These are phyloP conservation scores for Daldinia grandis DNA, from an alignment of 495 filamentous ascomycete genomes.

Conservation along the genomic window DNA sequence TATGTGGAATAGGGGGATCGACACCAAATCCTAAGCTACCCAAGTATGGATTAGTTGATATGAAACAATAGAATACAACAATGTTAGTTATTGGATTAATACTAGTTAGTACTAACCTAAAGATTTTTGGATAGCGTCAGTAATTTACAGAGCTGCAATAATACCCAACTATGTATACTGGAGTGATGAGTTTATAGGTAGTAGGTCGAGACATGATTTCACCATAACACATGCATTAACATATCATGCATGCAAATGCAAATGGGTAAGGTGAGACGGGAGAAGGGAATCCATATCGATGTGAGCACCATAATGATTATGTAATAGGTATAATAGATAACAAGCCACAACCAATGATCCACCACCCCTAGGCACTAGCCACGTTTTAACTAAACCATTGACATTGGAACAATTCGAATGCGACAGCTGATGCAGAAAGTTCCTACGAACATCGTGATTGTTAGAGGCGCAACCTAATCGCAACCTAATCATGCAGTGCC, in stretches of 20 bases:
- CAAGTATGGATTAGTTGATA: not conserved
- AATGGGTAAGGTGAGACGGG: not conserved
- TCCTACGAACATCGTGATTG: constrained; percentile 26
- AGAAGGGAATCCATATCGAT: not conserved
- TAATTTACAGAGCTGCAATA: not conserved
- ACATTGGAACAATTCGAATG: constrained; percentile 16
- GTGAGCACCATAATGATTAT: not conserved
- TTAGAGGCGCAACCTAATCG: not conserved
- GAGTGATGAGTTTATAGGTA: not conserved
- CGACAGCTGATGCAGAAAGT: constrained; percentile 25
- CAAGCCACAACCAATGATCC: not conserved
- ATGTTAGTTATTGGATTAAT: not conserved
- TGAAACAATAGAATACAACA: constrained; percentile 9
- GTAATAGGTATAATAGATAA: not conserved
- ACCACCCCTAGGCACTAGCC: constrained; percentile 2
- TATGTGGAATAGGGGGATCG: not conserved
- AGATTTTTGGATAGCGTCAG: not conserved
- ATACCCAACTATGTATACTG: not conserved
- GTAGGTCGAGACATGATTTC: not conserved
- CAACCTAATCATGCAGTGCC: constrained; percentile 30
- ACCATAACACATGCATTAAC: not conserved
- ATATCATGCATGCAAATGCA: not conserved
- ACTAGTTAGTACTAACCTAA: not conserved
- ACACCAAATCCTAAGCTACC: not conserved
- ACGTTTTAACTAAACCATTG: constrained; percentile 15